Evolutionary conservation across 2,329 filamentous ascomycete species (phyloP).

Genomic region (Calonectria ilicicola): DNA sequence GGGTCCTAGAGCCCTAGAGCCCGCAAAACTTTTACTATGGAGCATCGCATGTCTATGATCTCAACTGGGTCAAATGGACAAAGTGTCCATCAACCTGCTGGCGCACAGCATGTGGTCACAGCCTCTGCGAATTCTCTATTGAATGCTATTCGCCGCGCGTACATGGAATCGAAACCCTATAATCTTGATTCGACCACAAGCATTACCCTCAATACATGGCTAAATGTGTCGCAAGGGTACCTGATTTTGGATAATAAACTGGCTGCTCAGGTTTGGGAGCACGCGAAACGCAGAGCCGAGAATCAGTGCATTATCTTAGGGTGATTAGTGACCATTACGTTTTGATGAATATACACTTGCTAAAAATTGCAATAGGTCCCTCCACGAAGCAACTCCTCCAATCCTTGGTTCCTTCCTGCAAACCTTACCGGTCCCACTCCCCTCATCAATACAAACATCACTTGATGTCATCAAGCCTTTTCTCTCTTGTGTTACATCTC

Average conservation of each 20-base stretch:
- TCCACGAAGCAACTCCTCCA: constrained; percentile 90
- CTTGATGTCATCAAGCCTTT: constrained; percentile 88
- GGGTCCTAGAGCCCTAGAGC: neutral
- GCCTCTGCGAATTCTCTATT: constrained; percentile 50
- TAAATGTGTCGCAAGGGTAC: constrained; percentile 79
- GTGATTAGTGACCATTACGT: constrained; percentile 61
- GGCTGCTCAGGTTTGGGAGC: constrained; percentile 92
- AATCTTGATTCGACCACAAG: constrained; percentile 89
- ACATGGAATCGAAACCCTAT: constrained; percentile 83
- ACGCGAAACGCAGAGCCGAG: constrained; percentile 92
- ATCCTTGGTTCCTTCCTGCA: constrained; percentile 84
- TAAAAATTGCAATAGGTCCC: constrained; percentile 68
- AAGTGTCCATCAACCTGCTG: neutral
- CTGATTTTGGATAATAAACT: constrained; percentile 83
- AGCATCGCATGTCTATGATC: neutral
- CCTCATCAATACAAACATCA: constrained; percentile 79
- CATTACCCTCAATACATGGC: constrained; percentile 94
- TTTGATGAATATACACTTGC: neutral
- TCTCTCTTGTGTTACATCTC: constrained; percentile 85
- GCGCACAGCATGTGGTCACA: neutral
- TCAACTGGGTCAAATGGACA: neutral
- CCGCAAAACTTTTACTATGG: neutral
- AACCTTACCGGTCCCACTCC: constrained; percentile 83
- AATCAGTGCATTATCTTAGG: constrained; percentile 93
- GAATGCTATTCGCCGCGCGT: constrained; percentile 91